These are phyloP conservation scores for Pseudozyma sp. DNA, from an alignment of 1,284 basidiomycete genomes.

Conservation along the genomic window DNA sequence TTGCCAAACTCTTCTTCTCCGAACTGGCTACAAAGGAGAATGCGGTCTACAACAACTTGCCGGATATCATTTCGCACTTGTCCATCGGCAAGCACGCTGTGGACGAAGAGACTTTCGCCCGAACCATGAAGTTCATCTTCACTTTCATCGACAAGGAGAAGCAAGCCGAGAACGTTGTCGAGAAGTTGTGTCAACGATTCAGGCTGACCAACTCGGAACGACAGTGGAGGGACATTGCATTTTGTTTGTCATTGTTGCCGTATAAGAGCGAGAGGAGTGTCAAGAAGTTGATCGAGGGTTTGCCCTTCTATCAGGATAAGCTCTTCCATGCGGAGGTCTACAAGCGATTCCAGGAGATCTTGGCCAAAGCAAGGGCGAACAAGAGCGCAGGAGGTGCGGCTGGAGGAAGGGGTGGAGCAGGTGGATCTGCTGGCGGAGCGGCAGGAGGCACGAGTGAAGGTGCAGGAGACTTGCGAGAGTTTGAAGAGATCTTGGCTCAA, in stretches of 20 bases:
- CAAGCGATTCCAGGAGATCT: conserved; percentile 86
- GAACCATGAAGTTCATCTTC: conserved; percentile 95
- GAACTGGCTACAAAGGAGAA: conserved; percentile 96
- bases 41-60: conserved; percentile 97
- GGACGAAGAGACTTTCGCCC: conserved; percentile 89
- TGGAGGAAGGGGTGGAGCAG: conserved; percentile 19
- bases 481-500: conserved; percentile 81
- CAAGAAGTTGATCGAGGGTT: conserved; percentile 93
- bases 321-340: conserved; percentile 88
- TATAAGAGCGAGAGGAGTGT: conserved; percentile 97
- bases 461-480: conserved; percentile 60
- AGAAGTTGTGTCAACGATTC: conserved; percentile 74
- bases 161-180: conserved; percentile 68
- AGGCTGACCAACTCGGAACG: conserved; percentile 85
- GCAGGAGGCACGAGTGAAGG: conserved; percentile 15
- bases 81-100: conserved; percentile 93
- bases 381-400: conserved; percentile 25
- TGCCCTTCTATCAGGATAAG: conserved; percentile 82
- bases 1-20: conserved; percentile 96
- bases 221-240: conserved; percentile 98
- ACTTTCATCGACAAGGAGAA: conserved; percentile 89
- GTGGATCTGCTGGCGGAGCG: conserved; percentile 9
- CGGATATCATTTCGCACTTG: conserved; percentile 76
- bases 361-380: conserved; percentile 73
- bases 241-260: conserved; percentile 90